A percentile compares a stretch with the other conserved stretches of the same genome.
Conservation (phyloP, 805 yeast species). For the Torulaspora delbrueckii region DNA sequence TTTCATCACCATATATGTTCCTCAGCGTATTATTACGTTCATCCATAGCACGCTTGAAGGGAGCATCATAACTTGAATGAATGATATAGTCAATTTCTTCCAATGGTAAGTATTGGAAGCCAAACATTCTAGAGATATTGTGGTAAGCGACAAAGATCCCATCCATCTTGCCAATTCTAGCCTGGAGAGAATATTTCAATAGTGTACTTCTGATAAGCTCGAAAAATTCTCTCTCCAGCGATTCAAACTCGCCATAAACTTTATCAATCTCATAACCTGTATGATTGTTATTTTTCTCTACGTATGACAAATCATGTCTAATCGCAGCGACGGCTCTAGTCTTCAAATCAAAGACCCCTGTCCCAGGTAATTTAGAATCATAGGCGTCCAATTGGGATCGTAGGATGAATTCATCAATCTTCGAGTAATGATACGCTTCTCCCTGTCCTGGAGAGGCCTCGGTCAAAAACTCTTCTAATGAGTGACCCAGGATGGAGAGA, state of each 20-base stretch:
- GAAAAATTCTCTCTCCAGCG: constrained; percentile 73
- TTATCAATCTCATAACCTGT: constrained; percentile 64
- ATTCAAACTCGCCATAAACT: constrained; percentile 61
- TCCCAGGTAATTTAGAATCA: constrained; percentile 74
- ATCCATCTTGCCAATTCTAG: constrained; percentile 93
- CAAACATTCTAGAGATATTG: constrained; percentile 73
- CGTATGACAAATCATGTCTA: constrained; percentile 66
- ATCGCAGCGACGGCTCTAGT: constrained; percentile 88
- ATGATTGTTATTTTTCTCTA: constrained; percentile 48
- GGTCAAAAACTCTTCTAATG: constrained; percentile 63
- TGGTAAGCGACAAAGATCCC: constrained; percentile 93
- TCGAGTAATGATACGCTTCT: constrained; percentile 67
- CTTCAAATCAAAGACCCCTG: constrained; percentile 87
- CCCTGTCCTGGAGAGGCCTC: constrained; percentile 10
- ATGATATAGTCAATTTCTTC: constrained; percentile 60
- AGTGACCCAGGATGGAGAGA: constrained; percentile 70
- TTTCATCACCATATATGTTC: constrained; percentile 22
- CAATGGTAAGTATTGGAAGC: constrained; percentile 83
- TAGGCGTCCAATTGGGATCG: constrained; percentile 88
- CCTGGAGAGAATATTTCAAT: constrained; percentile 84
- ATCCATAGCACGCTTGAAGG: constrained; percentile 15
- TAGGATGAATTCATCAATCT: constrained; percentile 63
- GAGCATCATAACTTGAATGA: constrained; percentile 43
- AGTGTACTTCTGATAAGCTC: constrained; percentile 74
- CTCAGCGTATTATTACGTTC: constrained; percentile 14